Evolutionary conservation across 1,284 basidiomycete species (phyloP).

Genomic region (Trametes pubescens): DNA sequence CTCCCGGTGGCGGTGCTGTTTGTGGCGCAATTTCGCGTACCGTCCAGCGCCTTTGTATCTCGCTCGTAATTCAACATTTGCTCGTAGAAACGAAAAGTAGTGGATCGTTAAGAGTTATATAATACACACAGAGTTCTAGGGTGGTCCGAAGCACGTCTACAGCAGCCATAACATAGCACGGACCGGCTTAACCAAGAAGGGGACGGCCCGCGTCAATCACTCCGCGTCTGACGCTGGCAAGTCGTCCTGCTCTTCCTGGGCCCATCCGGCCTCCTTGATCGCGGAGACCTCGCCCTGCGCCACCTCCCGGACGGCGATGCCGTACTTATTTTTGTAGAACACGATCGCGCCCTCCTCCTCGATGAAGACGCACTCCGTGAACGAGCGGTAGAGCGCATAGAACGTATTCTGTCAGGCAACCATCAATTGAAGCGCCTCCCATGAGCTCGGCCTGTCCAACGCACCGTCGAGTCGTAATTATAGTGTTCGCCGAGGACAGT

Average conservation of each 20-base stretch:
- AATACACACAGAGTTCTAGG: background rate
- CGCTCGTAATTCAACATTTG: background rate
- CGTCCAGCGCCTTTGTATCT: background rate
- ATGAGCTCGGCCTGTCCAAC: conserved; percentile 43
- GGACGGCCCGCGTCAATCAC: conserved; percentile 12
- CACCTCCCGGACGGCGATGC: conserved; percentile 43
- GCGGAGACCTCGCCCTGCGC: conserved; percentile 27
- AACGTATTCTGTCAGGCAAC: conserved; percentile 40
- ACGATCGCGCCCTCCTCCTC: conserved; percentile 80
- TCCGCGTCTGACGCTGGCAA: conserved; percentile 14
- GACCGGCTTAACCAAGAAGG: conserved; percentile 2
- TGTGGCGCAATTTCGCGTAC: conserved; percentile 19
- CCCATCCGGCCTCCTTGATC: conserved; percentile 34
- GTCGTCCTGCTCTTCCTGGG: conserved; percentile 33
- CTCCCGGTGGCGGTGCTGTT: conserved; percentile 31
- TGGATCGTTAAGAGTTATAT: background rate
- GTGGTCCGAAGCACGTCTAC: conserved; percentile 9
- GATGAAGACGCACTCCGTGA: conserved; percentile 62
- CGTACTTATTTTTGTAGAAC: conserved; percentile 79
- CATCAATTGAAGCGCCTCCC: conserved; percentile 49
- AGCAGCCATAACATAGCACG: conserved; percentile 1
- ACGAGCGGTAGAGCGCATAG: conserved; percentile 47
- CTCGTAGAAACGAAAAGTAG: background rate
- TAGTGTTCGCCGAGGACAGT: conserved; percentile 46
- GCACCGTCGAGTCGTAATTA: conserved; percentile 55